Evolutionary conservation across 2,329 filamentous ascomycete genomes (phyloP).

Genomic region (Stagonosporopsis rhizophila): DNA sequence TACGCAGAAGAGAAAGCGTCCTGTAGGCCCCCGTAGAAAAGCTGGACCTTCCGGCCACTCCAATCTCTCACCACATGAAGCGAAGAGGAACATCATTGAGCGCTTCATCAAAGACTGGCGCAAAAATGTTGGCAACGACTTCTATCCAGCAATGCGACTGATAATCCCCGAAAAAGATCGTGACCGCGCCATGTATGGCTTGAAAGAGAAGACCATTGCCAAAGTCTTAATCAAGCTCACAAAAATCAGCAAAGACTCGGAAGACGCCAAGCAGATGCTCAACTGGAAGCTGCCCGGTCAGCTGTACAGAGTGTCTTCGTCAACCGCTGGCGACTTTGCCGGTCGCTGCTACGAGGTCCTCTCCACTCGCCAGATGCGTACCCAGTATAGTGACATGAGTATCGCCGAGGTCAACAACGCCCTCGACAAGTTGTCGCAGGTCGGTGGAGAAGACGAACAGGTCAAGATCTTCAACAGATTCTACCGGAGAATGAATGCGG

Average conservation of each 20-base stretch:
- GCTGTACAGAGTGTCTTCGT: slow-evolving; percentile 49
- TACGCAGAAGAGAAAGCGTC: slow-evolving; percentile 74
- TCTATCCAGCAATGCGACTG: slow-evolving; percentile 90
- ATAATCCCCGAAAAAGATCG: slow-evolving; percentile 93
- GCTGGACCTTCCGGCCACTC: slow-evolving; percentile 65
- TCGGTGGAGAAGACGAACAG: slow-evolving; percentile 83
- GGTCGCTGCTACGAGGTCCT: slow-evolving; percentile 87
- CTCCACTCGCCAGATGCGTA: slow-evolving; percentile 80
- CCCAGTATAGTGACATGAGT: slow-evolving; percentile 76
- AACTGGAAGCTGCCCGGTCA: slow-evolving; percentile 92
- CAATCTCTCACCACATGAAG: slow-evolving; percentile 75
- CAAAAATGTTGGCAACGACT: slow-evolving; percentile 85
- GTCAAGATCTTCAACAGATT: slow-evolving; percentile 81
- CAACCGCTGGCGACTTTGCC: slow-evolving; percentile 86
- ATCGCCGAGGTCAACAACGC: slow-evolving; percentile 89
- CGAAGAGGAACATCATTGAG: slow-evolving; percentile 80
- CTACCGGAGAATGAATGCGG: slow-evolving; percentile 89
- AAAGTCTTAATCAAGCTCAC: slow-evolving; percentile 91
- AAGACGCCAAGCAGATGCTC: slow-evolving; percentile 83
- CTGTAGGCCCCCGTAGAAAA: slow-evolving; percentile 63
- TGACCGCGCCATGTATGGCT: slow-evolving; percentile 88
- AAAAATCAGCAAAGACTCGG: slow-evolving; percentile 88
- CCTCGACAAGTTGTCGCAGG: slow-evolving; percentile 78
- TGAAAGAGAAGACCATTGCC: slow-evolving; percentile 91
- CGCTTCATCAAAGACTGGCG: slow-evolving; percentile 88